Conservation (phyloP, 176 grass and related monocot genomes). For the Calamus simplicifolius region DNA sequence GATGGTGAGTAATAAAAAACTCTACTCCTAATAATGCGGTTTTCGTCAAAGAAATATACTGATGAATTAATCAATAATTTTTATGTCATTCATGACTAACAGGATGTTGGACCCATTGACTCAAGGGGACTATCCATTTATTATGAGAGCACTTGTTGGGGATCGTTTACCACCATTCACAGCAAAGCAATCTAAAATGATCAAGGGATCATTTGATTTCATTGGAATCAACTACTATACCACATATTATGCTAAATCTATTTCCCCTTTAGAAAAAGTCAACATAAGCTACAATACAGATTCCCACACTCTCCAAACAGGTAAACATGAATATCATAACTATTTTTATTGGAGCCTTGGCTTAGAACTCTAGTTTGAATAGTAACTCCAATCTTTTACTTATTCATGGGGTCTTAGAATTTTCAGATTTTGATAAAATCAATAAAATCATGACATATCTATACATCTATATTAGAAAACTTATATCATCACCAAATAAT, state of each 20-base stretch:
- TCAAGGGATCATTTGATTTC: slow-evolving; percentile 58
- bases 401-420: too few relatives aligned
- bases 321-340: not conserved
- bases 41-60: too few relatives aligned
- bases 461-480: too few relatives aligned
- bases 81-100: too few relatives aligned
- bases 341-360: too few relatives aligned
- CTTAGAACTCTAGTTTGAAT: too few relatives aligned
- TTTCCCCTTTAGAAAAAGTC: slow-evolving; percentile 12
- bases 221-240: slow-evolving; percentile 75
- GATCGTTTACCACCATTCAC: slow-evolving; percentile 63
- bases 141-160: slow-evolving; percentile 39
- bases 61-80: too few relatives aligned
- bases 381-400: too few relatives aligned
- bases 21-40: too few relatives aligned
- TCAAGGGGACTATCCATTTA: slow-evolving; percentile 53
- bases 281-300: slow-evolving; percentile 26
- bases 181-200: not conserved
- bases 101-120: slow-evolving; percentile 58
- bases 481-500: too few relatives aligned
- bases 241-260: slow-evolving; percentile 19
- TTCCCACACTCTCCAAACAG: slow-evolving; percentile 26
- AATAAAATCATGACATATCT: too few relatives aligned
- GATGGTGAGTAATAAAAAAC: slow-evolving; percentile 29
- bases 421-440: too few relatives aligned